phyloP scores from a whole-genome alignment of 2,329 filamentous ascomycete species.

The Stagonosporopsis rhizophila region DNA sequence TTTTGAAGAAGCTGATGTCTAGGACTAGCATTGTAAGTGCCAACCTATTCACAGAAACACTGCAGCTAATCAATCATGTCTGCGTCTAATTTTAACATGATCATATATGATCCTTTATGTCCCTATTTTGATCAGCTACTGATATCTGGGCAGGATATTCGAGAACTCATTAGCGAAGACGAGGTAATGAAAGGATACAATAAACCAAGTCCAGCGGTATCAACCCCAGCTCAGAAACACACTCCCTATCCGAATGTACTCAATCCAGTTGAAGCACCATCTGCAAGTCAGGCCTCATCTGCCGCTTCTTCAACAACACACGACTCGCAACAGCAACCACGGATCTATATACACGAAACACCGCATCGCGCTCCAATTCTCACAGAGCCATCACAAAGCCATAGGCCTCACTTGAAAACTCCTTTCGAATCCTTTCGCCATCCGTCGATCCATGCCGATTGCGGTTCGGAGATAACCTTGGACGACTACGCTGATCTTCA shows the following conservation, averaged over 20 bases:
- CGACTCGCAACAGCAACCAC: neutral
- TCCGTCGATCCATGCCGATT: neutral
- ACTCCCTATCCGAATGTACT: slow-evolving; percentile 12
- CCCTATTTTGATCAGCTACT: neutral
- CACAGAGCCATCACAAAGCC: neutral
- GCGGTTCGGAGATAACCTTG: neutral
- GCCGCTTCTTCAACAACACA: neutral
- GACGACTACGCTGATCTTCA: neutral
- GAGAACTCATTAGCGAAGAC: slow-evolving; percentile 27
- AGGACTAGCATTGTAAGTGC: slow-evolving; percentile 20
- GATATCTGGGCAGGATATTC: slow-evolving; percentile 20
- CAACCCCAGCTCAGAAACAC: neutral
- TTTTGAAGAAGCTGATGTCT: slow-evolving; percentile 25
- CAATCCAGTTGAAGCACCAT: slow-evolving; percentile 7
- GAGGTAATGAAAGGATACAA: neutral
- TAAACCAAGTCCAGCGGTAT: neutral
- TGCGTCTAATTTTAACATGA: neutral
- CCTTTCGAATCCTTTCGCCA: neutral
- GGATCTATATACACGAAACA: neutral
- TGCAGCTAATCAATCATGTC: neutral
- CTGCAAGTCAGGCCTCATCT: neutral
- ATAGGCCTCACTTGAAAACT: neutral
- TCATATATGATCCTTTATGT: neutral
- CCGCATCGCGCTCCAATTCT: neutral
- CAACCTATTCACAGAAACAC: neutral